Evolutionary conservation across 1,139 yeast species (phyloP).

Genomic region (Spathaspora jeffriesii): DNA sequence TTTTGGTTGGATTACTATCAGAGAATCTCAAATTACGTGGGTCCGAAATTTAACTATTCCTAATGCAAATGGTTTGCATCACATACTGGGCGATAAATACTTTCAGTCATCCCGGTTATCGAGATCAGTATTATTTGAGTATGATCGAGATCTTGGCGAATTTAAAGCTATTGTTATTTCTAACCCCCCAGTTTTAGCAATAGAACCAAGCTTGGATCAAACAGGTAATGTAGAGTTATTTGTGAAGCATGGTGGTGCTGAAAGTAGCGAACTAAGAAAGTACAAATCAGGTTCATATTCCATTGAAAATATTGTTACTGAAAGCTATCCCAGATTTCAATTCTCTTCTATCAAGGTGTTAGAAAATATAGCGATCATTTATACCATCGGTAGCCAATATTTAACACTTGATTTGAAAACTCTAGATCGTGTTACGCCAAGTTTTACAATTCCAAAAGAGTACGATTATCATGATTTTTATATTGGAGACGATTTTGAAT

Average conservation of each 20-base stretch:
- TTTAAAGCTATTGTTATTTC: slow-evolving; percentile 22
- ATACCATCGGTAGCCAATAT: neutral
- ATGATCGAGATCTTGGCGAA: slow-evolving; percentile 20
- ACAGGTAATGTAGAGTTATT: slow-evolving; percentile 15
- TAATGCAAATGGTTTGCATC: slow-evolving; percentile 24
- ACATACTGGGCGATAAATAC: slow-evolving; percentile 28
- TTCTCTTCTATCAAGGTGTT: neutral
- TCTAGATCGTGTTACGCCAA: neutral
- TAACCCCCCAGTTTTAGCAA: slow-evolving; percentile 38
- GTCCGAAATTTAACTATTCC: slow-evolving; percentile 34
- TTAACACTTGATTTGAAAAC: neutral
- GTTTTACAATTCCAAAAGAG: neutral
- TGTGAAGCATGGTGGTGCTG: slow-evolving; percentile 40
- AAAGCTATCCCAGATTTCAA: neutral
- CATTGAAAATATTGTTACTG: neutral
- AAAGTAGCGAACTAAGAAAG: slow-evolving; percentile 33
- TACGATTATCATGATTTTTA: neutral
- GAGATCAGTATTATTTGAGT: slow-evolving; percentile 32
- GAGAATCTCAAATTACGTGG: slow-evolving; percentile 30
- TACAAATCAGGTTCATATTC: slow-evolving; percentile 4
- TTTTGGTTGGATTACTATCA: slow-evolving; percentile 33
- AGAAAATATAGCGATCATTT: neutral
- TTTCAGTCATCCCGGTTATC: slow-evolving; percentile 35
- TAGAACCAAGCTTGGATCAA: slow-evolving; percentile 12
- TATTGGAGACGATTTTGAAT: neutral